Conservation (phyloP, 2,329 filamentous ascomycete genomes). For the Venturia oleaginea region DNA sequence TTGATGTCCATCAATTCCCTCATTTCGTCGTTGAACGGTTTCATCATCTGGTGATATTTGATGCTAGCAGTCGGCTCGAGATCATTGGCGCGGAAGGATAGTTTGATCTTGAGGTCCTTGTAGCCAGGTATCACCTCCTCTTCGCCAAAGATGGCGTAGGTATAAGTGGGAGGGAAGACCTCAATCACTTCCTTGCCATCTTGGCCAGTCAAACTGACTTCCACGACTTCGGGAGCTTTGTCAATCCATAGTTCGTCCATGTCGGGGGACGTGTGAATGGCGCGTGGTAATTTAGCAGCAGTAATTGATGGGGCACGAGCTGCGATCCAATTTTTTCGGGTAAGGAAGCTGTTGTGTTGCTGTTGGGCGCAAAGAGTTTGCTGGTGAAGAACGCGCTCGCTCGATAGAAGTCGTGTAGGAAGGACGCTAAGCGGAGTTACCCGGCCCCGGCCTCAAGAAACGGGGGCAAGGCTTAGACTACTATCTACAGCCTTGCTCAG, state of each 20-base stretch:
- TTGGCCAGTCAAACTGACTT: slow-evolving; percentile 24
- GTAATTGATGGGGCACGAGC: not conserved
- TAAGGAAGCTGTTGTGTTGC: not conserved
- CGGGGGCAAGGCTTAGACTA: not conserved
- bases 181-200: slow-evolving; percentile 23
- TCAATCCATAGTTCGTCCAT: not conserved
- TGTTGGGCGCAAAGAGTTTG: not conserved
- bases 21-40: slow-evolving; percentile 56
- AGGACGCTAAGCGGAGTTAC: not conserved
- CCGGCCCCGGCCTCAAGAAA: not conserved
- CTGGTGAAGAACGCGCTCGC: not conserved
- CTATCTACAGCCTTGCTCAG: too few species aligned
- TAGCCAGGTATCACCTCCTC: slow-evolving; percentile 89
- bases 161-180: slow-evolving; percentile 78
- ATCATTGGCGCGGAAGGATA: slow-evolving; percentile 63
- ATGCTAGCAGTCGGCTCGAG: slow-evolving; percentile 69
- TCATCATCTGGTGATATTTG: slow-evolving; percentile 51
- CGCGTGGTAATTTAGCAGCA: not conserved
- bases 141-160: slow-evolving; percentile 80
- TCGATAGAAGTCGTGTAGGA: not conserved
- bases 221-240: slow-evolving; percentile 28
- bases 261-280: not conserved
- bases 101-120: slow-evolving; percentile 64
- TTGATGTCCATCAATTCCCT: slow-evolving; percentile 39
- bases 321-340: not conserved